Conservation (phyloP, 2,329 filamentous ascomycete species). For the Pyrenochaeta sp. region DNA sequence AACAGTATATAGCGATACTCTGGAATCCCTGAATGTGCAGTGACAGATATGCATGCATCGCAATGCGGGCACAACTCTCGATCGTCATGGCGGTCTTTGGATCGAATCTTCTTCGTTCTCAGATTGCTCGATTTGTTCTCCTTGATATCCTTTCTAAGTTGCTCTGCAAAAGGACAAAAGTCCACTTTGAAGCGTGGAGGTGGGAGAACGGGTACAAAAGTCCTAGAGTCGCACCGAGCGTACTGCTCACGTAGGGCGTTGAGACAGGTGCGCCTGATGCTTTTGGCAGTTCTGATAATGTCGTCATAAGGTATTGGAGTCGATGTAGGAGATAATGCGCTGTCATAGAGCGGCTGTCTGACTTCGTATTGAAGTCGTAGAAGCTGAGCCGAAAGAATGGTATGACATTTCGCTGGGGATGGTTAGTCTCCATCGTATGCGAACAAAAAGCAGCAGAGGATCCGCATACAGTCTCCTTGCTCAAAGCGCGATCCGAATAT, state of each 20-base stretch:
- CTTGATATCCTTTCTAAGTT: slow-evolving; percentile 37
- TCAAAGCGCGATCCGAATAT: slow-evolving; percentile 42
- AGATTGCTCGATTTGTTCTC: slow-evolving; percentile 26
- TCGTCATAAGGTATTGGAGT: slow-evolving; percentile 36
- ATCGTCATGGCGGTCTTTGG: slow-evolving; percentile 43
- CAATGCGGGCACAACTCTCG: slow-evolving; percentile 45
- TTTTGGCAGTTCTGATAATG: slow-evolving; percentile 41
- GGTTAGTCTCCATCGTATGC: slow-evolving; percentile 18
- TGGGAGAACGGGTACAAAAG: slow-evolving; percentile 33
- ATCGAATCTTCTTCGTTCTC: slow-evolving; percentile 36
- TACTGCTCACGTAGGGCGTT: slow-evolving; percentile 41
- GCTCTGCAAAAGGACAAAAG: slow-evolving; percentile 42
- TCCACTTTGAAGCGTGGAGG: slow-evolving; percentile 46
- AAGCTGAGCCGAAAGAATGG: slow-evolving; percentile 41
- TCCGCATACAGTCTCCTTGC: slow-evolving; percentile 40
- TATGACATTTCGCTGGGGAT: slow-evolving; percentile 40
- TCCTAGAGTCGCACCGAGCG: slow-evolving; percentile 32
- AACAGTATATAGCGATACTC: slow-evolving; percentile 43
- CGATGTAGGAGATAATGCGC: slow-evolving; percentile 27
- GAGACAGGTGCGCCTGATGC: slow-evolving; percentile 43
- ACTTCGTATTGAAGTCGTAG: slow-evolving; percentile 46
- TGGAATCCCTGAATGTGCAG: slow-evolving; percentile 43
- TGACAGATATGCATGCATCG: slow-evolving; percentile 39
- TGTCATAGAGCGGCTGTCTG: slow-evolving; percentile 40
- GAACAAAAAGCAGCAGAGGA: not conserved